phyloP scores from a whole-genome alignment of 1,284 basidiomycete species.

The Cutaneotrichosporon cavernicola region DNA sequence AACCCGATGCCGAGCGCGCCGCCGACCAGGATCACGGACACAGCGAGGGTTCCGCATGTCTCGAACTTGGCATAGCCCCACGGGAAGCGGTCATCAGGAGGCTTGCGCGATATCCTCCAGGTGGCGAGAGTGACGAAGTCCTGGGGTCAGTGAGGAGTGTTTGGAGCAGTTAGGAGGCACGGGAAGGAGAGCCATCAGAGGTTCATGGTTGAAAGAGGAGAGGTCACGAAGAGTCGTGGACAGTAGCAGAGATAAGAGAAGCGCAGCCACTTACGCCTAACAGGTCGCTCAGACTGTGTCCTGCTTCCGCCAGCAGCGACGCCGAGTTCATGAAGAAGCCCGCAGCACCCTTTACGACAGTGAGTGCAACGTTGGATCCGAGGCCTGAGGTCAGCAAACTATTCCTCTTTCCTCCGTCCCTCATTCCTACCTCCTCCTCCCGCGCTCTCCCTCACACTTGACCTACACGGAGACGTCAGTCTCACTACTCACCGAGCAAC shows the following conservation, averaged over 20 bases:
- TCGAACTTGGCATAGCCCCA: slow-evolving; percentile 84
- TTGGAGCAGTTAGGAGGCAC: not conserved
- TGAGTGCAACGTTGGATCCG: slow-evolving; percentile 79
- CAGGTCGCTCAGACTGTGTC: slow-evolving; percentile 82
- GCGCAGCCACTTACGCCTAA: slow-evolving; percentile 34
- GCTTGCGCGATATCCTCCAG: slow-evolving; percentile 80
- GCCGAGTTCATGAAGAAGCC: slow-evolving; percentile 84
- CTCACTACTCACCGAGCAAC: slow-evolving; percentile 57
- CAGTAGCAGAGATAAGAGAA: not conserved
- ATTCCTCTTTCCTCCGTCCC: not conserved
- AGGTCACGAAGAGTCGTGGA: not conserved
- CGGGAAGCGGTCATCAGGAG: slow-evolving; percentile 66
- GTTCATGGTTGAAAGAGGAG: not conserved
- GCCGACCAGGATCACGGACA: slow-evolving; percentile 74
- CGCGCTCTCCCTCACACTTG: not conserved
- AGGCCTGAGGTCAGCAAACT: slow-evolving; percentile 59
- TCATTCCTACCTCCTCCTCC: not conserved
- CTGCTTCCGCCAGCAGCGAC: slow-evolving; percentile 88
- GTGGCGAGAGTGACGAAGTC: slow-evolving; percentile 92
- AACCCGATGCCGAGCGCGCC: slow-evolving; percentile 90
- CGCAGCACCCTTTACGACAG: slow-evolving; percentile 76
- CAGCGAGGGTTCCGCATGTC: slow-evolving; percentile 81
- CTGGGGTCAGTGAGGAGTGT: slow-evolving; percentile 24
- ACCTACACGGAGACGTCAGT: not conserved
- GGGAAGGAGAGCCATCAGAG: too few species aligned